A percentile compares a stretch with the other conserved stretches of the same genome.
Evolutionary conservation across 345 rosid genomes (phyloP).

Genomic region (Jatropha curcas): DNA sequence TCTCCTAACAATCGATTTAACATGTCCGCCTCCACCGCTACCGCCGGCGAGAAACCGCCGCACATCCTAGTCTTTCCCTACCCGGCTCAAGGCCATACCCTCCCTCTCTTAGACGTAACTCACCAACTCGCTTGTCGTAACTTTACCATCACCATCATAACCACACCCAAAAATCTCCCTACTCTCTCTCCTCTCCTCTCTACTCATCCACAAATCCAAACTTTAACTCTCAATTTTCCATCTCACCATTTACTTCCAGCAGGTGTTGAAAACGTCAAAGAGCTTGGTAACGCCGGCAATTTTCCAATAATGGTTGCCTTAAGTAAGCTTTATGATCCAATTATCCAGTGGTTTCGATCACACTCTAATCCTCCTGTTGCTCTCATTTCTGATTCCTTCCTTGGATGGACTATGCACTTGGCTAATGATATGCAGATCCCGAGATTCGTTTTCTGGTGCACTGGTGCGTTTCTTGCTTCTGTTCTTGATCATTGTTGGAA

Average conservation of each 20-base stretch:
- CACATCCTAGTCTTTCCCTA: constrained; percentile 63
- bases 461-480: constrained; percentile 37
- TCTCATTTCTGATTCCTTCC: constrained; percentile 71
- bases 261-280: constrained; percentile 60
- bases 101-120: constrained; percentile 54
- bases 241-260: constrained; percentile 53
- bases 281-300: constrained; percentile 52
- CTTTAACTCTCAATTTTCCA: constrained; percentile 50
- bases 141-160: constrained; percentile 45
- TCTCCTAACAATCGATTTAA: no score
- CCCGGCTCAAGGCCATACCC: constrained; percentile 77
- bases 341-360: constrained; percentile 54
- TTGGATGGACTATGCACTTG: constrained; percentile 68
- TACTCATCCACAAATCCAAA: constrained; percentile 26
- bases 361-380: constrained; percentile 61
- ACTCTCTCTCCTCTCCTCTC: constrained; percentile 48
- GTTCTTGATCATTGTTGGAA: constrained; percentile 34
- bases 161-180: constrained; percentile 57
- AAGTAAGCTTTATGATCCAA: constrained; percentile 42
- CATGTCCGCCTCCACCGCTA: background rate
- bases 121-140: constrained; percentile 47
- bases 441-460: constrained; percentile 47
- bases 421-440: constrained; percentile 42
- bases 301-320: constrained; percentile 42
- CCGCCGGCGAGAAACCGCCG: background rate